A percentile compares a stretch with the other conserved stretches of the same genome.
These are phyloP conservation scores for Sporothrix variecibatus DNA, from an alignment of 2,329 filamentous ascomycete genomes.

Conservation along the genomic window DNA sequence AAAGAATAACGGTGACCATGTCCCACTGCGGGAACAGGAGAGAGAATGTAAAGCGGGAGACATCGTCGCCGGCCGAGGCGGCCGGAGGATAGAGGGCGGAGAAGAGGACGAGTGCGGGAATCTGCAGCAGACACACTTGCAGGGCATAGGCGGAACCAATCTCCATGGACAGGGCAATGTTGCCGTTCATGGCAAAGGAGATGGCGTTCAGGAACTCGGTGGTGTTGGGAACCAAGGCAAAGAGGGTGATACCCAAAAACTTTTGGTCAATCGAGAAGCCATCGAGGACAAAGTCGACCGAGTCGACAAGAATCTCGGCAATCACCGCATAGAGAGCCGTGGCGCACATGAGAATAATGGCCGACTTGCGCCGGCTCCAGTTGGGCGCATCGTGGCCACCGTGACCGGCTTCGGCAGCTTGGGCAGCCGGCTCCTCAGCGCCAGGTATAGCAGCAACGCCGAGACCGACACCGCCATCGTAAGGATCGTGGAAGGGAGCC, in stretches of 20 bases:
- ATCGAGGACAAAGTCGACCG: conserved; percentile 92
- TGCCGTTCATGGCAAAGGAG: conserved; percentile 99
- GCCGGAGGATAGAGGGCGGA: conserved; percentile 65
- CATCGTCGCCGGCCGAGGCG: conserved; percentile 43
- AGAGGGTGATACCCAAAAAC: conserved; percentile 93
- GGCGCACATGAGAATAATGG: conserved; percentile 82
- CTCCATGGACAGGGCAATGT: conserved; percentile 98
- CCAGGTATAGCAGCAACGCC: conserved; percentile 19
- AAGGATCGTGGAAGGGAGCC: conserved; percentile 22
- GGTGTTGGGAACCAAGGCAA: conserved; percentile 95
- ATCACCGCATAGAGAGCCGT: conserved; percentile 95
- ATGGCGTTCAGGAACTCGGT: conserved; percentile 99
- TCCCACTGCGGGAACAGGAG: conserved; percentile 99
- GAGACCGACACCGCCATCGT: conserved; percentile 23
- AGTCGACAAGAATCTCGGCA: conserved; percentile 94
- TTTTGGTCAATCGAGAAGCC: conserved; percentile 94
- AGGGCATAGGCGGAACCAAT: conserved; percentile 96
- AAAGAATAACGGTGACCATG: conserved; percentile 94
- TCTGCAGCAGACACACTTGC: conserved; percentile 92
- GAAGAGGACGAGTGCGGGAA: conserved; percentile 89
- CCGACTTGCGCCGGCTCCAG: conserved; percentile 90
- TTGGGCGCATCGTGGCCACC: conserved; percentile 98
- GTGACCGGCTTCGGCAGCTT: conserved; percentile 41
- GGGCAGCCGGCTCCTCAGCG: not conserved
- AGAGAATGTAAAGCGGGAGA: conserved; percentile 68